Evolutionary conservation across 176 grass and related monocot species (phyloP).

Genomic region (Musa itinerans): DNA sequence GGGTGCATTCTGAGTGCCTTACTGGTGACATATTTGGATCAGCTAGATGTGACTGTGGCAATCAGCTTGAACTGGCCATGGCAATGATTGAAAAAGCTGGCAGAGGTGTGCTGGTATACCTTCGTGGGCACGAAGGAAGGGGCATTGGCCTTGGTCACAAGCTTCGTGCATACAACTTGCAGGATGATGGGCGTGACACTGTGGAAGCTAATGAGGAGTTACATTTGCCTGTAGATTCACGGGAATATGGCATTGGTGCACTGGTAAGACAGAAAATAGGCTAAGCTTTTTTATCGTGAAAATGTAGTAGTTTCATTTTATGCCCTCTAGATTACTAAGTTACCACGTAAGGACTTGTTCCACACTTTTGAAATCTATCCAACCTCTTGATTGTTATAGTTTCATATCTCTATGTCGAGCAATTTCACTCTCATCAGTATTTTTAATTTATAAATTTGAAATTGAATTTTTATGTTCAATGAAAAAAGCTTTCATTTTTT

Average conservation of each 20-base stretch:
- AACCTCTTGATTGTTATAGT: too few relatives aligned
- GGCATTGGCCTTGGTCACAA: conserved; percentile 94
- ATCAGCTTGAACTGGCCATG: conserved; percentile 71
- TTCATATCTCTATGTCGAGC: too few relatives aligned
- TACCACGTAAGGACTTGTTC: too few relatives aligned
- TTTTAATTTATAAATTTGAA: too few relatives aligned
- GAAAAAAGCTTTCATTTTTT: too few relatives aligned
- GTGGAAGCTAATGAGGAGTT: conserved; percentile 94
- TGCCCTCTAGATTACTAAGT: too few relatives aligned
- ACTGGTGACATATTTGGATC: conserved; percentile 98
- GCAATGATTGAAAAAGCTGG: conserved; percentile 83
- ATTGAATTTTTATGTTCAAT: too few relatives aligned
- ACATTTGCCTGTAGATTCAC: conserved; percentile 73
- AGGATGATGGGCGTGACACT: conserved; percentile 78
- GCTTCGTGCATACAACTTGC: conserved; percentile 86
- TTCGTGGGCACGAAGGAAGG: conserved; percentile 91
- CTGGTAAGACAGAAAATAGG: conserved; percentile 35
- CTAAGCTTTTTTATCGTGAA: not conserved
- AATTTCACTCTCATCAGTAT: too few relatives aligned
- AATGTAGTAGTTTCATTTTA: too few relatives aligned
- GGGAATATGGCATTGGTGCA: conserved; percentile 88
- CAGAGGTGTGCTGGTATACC: conserved; percentile 78
- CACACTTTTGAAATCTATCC: too few relatives aligned
- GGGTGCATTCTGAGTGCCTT: conserved; percentile 87
- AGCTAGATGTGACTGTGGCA: conserved; percentile 75